Evolutionary conservation across 2,329 filamentous ascomycete genomes (phyloP).

Genomic region (Diaporthe longicolla): DNA sequence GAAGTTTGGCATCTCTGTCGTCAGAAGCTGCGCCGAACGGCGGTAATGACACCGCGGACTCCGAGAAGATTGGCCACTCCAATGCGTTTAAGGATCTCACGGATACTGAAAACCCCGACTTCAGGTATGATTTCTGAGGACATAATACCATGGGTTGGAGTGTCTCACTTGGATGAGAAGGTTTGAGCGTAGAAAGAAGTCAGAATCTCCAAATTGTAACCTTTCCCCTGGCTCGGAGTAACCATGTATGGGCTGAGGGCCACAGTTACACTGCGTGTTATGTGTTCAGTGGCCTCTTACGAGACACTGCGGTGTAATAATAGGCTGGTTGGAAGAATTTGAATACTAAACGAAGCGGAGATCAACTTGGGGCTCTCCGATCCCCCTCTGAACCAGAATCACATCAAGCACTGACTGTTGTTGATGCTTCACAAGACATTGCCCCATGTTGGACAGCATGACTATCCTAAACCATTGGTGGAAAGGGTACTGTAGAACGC

Average conservation of each 20-base stretch:
- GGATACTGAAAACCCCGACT: slow-evolving; percentile 44
- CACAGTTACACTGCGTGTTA: background rate
- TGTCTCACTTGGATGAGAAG: background rate
- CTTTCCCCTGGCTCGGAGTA: no score
- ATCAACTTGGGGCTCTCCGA: background rate
- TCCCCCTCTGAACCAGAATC: background rate
- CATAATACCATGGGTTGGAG: background rate
- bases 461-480: background rate
- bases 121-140: slow-evolving; percentile 36
- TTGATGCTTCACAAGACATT: background rate
- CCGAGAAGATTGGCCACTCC: slow-evolving; percentile 42
- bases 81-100: slow-evolving; percentile 45
- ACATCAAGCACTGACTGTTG: background rate
- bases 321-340: background rate
- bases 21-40: background rate
- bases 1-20: slow-evolving; percentile 36
- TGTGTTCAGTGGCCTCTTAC: background rate
- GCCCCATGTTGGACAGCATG: background rate
- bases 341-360: background rate
- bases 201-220: background rate
- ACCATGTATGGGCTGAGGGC: background rate
- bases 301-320: background rate
- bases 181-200: background rate
- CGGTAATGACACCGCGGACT: background rate
- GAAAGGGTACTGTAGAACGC: background rate